Conservation (phyloP, 345 rosid genomes). For the Triadica sebifera region DNA sequence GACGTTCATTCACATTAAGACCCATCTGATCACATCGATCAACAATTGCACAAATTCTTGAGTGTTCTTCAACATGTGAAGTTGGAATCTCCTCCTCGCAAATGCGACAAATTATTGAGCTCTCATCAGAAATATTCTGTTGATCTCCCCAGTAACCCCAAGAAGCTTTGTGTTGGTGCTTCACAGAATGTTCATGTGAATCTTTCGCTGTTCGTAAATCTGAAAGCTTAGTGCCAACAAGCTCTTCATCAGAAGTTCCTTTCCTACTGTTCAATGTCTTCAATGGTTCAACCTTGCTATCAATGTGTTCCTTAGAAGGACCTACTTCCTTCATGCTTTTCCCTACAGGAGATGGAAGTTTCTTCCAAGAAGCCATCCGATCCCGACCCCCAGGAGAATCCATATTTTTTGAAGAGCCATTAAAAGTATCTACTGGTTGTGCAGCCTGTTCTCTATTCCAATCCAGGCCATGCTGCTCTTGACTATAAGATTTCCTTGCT, state of each 20-base stretch:
- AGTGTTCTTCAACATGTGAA: conserved; percentile 88
- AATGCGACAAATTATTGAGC: conserved; percentile 92
- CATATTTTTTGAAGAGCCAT: conserved; percentile 43
- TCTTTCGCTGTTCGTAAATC: conserved; percentile 59
- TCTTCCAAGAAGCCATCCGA: conserved; percentile 90
- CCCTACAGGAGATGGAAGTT: conserved; percentile 72
- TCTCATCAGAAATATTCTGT: conserved; percentile 61
- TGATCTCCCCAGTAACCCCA: conserved; percentile 99
- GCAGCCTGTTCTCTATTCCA: conserved; percentile 61
- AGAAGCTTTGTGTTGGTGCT: conserved; percentile 83
- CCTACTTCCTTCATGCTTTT: conserved; percentile 57
- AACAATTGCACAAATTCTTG: conserved; percentile 88
- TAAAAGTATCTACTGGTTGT: conserved; percentile 42
- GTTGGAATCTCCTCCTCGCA: conserved; percentile 98
- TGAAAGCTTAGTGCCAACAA: conserved; percentile 37
- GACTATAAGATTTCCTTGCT: conserved; percentile 87
- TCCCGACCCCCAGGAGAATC: conserved; percentile 66
- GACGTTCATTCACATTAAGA: conserved; percentile 81
- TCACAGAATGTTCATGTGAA: conserved; percentile 56
- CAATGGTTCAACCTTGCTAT: conserved; percentile 52
- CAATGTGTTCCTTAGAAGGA: conserved; percentile 48
- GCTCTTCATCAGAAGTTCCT: conserved; percentile 44
- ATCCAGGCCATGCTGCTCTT: conserved; percentile 72
- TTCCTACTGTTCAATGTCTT: conserved; percentile 33
- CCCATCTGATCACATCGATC: conserved; percentile 94